A percentile compares a stretch with the other conserved stretches of the same genome.
Evolutionary conservation across 495 filamentous ascomycete genomes (phyloP).

Genomic region (Thozetella sp.): DNA sequence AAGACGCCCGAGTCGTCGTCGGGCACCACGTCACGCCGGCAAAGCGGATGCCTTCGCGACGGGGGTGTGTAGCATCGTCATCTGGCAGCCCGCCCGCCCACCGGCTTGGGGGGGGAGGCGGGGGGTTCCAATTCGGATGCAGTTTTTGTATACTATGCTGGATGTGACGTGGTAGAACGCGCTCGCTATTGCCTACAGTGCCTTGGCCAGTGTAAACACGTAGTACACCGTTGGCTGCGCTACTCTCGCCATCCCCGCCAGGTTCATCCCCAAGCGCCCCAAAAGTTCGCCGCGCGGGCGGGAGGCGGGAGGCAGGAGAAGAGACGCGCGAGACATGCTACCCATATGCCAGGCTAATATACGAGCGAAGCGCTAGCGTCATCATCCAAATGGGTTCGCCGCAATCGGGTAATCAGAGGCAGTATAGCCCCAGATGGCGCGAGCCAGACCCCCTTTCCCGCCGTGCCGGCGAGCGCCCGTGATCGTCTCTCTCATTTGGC

Average conservation of each 20-base stretch:
- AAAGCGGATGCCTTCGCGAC: neutral
- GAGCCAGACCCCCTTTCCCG: neutral
- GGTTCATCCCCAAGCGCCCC: too few species aligned
- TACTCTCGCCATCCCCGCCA: too few species aligned
- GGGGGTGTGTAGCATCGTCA: neutral
- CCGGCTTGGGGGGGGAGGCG: too few species aligned
- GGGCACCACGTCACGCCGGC: neutral
- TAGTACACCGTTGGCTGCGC: neutral
- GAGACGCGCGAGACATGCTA: too few species aligned
- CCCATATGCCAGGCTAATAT: neutral
- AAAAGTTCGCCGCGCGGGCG: neutral
- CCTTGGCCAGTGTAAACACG: too few species aligned
- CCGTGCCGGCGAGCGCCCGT: neutral
- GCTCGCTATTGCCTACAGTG: too few species aligned
- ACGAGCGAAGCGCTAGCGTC: neutral
- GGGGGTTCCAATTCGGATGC: too few species aligned
- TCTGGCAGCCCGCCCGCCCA: neutral
- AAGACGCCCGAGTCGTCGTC: neutral
- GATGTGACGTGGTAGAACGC: too few species aligned
- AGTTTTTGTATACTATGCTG: too few species aligned
- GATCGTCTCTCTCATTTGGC: neutral
- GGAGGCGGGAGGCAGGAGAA: too few species aligned
- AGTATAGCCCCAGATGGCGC: neutral
- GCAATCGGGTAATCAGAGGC: neutral
- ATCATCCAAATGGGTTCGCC: conserved; percentile 1